These are phyloP conservation scores for Aspergillus fijiensis DNA, from an alignment of 2,329 filamentous ascomycete species.

Conservation along the genomic window DNA sequence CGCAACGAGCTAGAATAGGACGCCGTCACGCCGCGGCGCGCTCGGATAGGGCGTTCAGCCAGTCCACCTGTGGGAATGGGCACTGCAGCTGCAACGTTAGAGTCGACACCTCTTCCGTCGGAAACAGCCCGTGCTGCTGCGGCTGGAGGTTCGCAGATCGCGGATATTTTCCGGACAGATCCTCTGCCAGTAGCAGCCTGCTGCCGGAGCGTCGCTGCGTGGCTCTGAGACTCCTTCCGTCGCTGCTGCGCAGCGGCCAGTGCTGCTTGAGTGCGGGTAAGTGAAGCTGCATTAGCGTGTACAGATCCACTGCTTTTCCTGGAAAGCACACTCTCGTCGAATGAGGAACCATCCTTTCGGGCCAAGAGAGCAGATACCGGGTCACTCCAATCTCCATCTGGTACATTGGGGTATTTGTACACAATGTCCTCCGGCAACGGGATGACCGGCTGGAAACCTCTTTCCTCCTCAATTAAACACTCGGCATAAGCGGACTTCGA, in stretches of 20 bases:
- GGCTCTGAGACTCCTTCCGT: conserved; percentile 44
- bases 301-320: conserved; percentile 28
- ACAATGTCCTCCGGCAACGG: conserved; percentile 48
- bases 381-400: conserved; percentile 44
- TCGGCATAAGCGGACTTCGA: conserved; percentile 49
- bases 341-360: conserved; percentile 26
- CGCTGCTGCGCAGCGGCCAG: conserved; percentile 43
- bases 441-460: conserved; percentile 46
- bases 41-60: conserved; percentile 41
- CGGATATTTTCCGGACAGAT: conserved; percentile 29
- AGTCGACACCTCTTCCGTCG: conserved; percentile 20
- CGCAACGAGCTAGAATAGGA: conserved; percentile 37
- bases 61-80: conserved; percentile 32
- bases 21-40: conserved; percentile 35
- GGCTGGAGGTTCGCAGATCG: conserved; percentile 25
- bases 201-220: conserved; percentile 49
- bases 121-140: conserved; percentile 16
- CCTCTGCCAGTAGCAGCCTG: conserved; percentile 40
- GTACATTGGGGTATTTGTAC: conserved; percentile 45
- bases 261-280: conserved; percentile 40
- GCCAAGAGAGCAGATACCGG: conserved; percentile 21
- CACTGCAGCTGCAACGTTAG: conserved; percentile 9
- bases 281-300: conserved; percentile 29
- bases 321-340: conserved; percentile 31
- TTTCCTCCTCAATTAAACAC: conserved; percentile 47